Evolutionary conservation across 1,284 basidiomycete species (phyloP).

Genomic region (Cryptococcus sp.): DNA sequence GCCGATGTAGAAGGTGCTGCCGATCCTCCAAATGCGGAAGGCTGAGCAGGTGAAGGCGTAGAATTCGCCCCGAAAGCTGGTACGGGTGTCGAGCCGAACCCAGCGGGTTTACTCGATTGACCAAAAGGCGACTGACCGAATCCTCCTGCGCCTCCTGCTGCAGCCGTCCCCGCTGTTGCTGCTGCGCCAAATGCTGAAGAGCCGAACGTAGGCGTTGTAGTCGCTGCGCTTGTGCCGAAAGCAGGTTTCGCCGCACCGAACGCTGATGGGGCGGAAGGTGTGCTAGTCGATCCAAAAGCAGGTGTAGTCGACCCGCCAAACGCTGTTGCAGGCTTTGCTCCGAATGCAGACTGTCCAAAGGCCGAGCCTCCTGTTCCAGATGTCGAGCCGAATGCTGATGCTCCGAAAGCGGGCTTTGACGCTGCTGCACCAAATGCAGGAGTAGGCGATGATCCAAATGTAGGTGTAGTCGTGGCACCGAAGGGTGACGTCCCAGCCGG

Average conservation of each 20-base stretch:
- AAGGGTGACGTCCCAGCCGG: constrained; percentile 6
- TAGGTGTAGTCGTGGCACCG: constrained; percentile 5
- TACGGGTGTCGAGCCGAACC: constrained; percentile 27
- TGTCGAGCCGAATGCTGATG: constrained; percentile 37
- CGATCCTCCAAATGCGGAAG: constrained; percentile 1
- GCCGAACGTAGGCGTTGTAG: constrained; percentile 6
- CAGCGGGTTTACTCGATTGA: constrained; percentile 7
- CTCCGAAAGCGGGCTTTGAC: constrained; percentile 30
- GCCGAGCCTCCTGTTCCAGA: constrained; percentile 17
- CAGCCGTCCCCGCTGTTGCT: constrained; percentile 13
- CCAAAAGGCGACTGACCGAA: constrained; percentile 46
- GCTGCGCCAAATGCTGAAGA: constrained; percentile 7
- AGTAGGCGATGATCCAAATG: constrained; percentile 4
- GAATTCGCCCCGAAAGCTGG: constrained; percentile 7
- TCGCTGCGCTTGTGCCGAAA: constrained; percentile 1
- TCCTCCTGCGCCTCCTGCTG: constrained; percentile 42
- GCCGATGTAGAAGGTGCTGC: constrained; percentile 13
- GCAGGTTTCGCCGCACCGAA: constrained; percentile 21
- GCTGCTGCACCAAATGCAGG: constrained; percentile 5
- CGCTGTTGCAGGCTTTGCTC: constrained; percentile 13
- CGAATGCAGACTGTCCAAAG: constrained; percentile 44
- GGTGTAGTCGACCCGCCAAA: not conserved
- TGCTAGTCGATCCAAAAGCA: constrained; percentile 31
- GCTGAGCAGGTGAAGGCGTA: not conserved
- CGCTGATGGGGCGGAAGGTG: constrained; percentile 34